Percentiles rank a stretch among this genome's conserved stretches.
phyloP scores from a whole-genome alignment of 495 filamentous ascomycete genomes.

The Penicillium maclennaniae region DNA sequence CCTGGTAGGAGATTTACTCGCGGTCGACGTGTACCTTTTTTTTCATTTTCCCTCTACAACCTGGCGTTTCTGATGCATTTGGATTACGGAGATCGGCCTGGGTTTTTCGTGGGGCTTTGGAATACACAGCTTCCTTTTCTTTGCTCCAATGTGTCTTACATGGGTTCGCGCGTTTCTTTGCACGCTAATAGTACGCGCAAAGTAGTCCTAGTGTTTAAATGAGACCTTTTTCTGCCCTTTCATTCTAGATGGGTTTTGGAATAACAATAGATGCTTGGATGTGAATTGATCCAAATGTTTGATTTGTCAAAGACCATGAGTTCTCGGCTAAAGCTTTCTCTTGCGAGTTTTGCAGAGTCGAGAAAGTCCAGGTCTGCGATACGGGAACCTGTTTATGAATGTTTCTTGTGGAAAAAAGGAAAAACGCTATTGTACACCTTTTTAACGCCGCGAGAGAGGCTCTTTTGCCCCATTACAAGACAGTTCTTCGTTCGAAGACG shows the following conservation, averaged over 20 bases:
- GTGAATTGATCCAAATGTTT: too few species aligned
- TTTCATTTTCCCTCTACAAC: constrained; percentile 26
- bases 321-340: too few species aligned
- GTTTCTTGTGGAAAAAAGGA: constrained; percentile 3
- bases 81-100: constrained; percentile 33
- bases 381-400: not conserved
- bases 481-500: not conserved
- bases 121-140: constrained; percentile 21
- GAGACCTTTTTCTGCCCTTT: not conserved
- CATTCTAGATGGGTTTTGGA: not conserved
- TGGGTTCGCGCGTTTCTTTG: not conserved
- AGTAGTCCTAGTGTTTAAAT: constrained; percentile 15
- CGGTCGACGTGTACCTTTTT: constrained; percentile 19
- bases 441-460: not conserved
- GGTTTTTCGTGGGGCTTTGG: constrained; percentile 21
- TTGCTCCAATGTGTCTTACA: constrained; percentile 4
- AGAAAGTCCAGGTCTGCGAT: not conserved
- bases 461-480: not conserved
- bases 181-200: constrained; percentile 3
- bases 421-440: constrained; percentile 24
- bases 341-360: too few species aligned
- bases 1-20: not conserved
- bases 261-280: not conserved
- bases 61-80: constrained; percentile 36
- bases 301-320: too few species aligned